Conservation (phyloP, 176 grass and related monocot species). For the Oryza longistaminata region DNA sequence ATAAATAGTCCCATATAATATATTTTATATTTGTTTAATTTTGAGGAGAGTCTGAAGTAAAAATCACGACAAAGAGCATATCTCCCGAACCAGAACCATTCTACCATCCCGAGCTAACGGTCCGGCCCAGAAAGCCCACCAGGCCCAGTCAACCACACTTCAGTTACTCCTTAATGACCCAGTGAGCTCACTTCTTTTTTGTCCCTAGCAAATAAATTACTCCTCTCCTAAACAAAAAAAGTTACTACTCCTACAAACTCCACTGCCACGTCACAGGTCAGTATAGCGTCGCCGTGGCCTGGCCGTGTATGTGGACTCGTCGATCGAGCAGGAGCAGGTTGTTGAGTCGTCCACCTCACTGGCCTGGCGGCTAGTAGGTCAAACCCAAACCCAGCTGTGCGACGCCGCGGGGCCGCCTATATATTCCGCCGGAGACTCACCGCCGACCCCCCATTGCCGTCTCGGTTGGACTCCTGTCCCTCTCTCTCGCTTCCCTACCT, state of each 20-base stretch:
- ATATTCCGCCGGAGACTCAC: conserved; percentile 11
- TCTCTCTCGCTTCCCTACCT: background rate
- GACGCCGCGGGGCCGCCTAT: conserved; percentile 10
- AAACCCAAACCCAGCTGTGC: background rate
- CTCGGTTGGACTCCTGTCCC: conserved; percentile 41
- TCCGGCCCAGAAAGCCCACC: no score
- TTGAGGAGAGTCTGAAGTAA: no score
- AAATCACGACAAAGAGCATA: no score
- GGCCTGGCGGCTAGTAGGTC: conserved; percentile 4
- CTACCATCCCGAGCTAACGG: no score
- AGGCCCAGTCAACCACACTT: no score
- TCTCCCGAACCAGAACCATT: no score
- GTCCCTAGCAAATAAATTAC: background rate
- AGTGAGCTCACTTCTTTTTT: no score
- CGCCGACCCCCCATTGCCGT: conserved; percentile 10
- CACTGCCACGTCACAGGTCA: background rate
- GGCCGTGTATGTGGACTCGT: background rate
- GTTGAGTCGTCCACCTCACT: conserved; percentile 2
- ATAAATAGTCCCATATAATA: no score
- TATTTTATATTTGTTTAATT: no score
- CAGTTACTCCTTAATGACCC: no score
- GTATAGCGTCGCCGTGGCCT: background rate
- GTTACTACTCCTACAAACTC: no score
- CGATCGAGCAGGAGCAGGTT: background rate
- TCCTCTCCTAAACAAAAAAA: no score